Percentiles rank a stretch among this genome's conserved stretches.
phyloP scores from a whole-genome alignment of 2,329 filamentous ascomycete species.

The Leptosphaerulina australis region DNA sequence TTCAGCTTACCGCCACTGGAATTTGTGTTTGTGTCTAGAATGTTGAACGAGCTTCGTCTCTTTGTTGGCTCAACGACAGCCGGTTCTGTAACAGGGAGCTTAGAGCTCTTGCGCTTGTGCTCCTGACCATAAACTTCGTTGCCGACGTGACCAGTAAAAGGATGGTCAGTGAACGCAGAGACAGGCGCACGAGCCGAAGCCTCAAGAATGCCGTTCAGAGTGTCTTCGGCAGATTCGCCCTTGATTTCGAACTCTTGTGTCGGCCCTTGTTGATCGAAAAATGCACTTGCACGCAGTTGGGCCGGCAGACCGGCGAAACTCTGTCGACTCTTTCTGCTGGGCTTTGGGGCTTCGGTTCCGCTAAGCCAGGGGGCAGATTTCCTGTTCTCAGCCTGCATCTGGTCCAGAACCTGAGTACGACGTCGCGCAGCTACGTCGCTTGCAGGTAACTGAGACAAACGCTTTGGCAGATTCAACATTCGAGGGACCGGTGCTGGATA shows the following conservation, averaged over 20 bases:
- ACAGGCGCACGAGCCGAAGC: conserved; percentile 88
- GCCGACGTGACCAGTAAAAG: conserved; percentile 77
- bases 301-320: conserved; percentile 70
- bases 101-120: conserved; percentile 50
- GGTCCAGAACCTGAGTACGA: conserved; percentile 73
- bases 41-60: conserved; percentile 47
- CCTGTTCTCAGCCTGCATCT: conserved; percentile 62
- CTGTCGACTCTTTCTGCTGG: conserved; percentile 42
- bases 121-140: conserved; percentile 71
- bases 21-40: conserved; percentile 47
- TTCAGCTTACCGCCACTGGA: conserved; percentile 47
- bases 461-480: conserved; percentile 90
- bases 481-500: conserved; percentile 94
- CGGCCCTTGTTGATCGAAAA: conserved; percentile 74
- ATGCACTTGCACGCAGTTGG: conserved; percentile 86
- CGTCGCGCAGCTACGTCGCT: conserved; percentile 69
- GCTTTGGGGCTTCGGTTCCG: conserved; percentile 20
- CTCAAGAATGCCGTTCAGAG: conserved; percentile 88
- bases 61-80: conserved; percentile 35
- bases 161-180: conserved; percentile 88
- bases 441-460: conserved; percentile 76
- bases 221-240: conserved; percentile 83
- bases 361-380: conserved; percentile 53
- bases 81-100: conserved; percentile 32
- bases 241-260: conserved; percentile 62